These are phyloP conservation scores for Beauveria asiatica DNA, from an alignment of 2,329 filamentous ascomycete species.

Conservation along the genomic window DNA sequence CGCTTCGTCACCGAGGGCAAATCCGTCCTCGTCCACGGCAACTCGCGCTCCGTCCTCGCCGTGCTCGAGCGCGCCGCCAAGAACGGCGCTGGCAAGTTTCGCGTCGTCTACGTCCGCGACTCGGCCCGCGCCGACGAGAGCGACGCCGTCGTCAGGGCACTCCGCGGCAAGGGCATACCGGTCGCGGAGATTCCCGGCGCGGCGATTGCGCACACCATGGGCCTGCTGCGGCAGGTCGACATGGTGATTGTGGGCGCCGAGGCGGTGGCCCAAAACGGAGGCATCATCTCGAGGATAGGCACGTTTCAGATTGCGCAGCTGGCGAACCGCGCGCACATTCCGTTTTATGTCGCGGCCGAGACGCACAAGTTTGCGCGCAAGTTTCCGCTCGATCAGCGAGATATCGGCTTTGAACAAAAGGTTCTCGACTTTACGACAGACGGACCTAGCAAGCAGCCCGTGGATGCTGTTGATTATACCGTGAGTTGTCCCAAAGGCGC, in stretches of 20 bases:
- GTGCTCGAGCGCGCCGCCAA: conserved; percentile 62
- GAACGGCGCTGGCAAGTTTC: conserved; percentile 56
- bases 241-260: conserved; percentile 63
- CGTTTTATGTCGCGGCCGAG: conserved; percentile 87
- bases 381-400: conserved; percentile 73
- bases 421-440: conserved; percentile 65
- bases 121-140: conserved; percentile 51
- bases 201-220: conserved; percentile 73
- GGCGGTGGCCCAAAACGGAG: conserved; percentile 88
- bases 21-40: conserved; percentile 84
- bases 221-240: conserved; percentile 47
- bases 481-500: conserved; percentile 31
- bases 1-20: conserved; percentile 70
- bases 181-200: conserved; percentile 54
- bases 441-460: conserved; percentile 33
- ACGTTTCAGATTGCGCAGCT: conserved; percentile 78
- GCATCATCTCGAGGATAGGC: conserved; percentile 81
- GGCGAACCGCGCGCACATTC: conserved; percentile 59
- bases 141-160: conserved; percentile 57
- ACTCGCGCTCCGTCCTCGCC: conserved; percentile 73
- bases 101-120: conserved; percentile 71
- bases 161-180: conserved; percentile 67
- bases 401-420: conserved; percentile 69
- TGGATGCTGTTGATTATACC: conserved; percentile 61
- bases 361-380: conserved; percentile 94